Evolutionary conservation across 1,139 yeast genomes (phyloP).

Genomic region (Kazachstania sp.): DNA sequence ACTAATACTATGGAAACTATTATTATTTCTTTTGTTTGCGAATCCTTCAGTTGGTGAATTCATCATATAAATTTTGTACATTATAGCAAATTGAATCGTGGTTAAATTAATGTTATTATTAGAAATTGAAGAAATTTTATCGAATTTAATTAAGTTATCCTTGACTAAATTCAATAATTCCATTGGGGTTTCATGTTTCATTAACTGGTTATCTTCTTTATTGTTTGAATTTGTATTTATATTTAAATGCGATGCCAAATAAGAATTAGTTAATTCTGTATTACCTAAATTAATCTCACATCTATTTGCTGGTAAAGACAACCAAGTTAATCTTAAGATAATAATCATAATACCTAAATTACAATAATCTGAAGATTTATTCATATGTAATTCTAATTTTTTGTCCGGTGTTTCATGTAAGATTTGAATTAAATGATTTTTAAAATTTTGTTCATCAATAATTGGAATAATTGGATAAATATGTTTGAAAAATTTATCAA

Average conservation of each 20-base stretch:
- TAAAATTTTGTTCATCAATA: constrained; percentile 38
- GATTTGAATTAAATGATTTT: constrained; percentile 24
- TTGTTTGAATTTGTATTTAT: constrained; percentile 9
- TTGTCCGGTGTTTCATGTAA: constrained; percentile 8
- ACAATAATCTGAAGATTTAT: constrained; percentile 28
- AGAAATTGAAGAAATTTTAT: constrained; percentile 29
- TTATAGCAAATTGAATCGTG: constrained; percentile 43
- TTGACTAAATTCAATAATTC: constrained; percentile 24
- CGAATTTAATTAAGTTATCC: constrained; percentile 27
- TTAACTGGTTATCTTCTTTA: constrained; percentile 23
- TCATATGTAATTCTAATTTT: constrained; percentile 13
- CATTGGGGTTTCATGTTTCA: constrained; percentile 24
- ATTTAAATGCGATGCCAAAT: constrained; percentile 15
- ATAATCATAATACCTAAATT: constrained; percentile 38
- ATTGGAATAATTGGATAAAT: constrained; percentile 46
- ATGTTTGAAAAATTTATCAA: constrained; percentile 37
- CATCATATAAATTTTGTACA: constrained; percentile 39
- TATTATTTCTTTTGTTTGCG: constrained; percentile 21
- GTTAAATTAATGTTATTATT: constrained; percentile 31
- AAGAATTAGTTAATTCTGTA: constrained; percentile 9
- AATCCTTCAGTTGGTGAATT: constrained; percentile 37
- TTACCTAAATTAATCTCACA: constrained; percentile 26
- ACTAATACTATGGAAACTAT: constrained; percentile 8
- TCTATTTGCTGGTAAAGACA: constrained; percentile 38
- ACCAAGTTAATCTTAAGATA: constrained; percentile 43